These are phyloP conservation scores for Extremus antarcticus DNA, from an alignment of 495 filamentous ascomycete species.

Conservation along the genomic window DNA sequence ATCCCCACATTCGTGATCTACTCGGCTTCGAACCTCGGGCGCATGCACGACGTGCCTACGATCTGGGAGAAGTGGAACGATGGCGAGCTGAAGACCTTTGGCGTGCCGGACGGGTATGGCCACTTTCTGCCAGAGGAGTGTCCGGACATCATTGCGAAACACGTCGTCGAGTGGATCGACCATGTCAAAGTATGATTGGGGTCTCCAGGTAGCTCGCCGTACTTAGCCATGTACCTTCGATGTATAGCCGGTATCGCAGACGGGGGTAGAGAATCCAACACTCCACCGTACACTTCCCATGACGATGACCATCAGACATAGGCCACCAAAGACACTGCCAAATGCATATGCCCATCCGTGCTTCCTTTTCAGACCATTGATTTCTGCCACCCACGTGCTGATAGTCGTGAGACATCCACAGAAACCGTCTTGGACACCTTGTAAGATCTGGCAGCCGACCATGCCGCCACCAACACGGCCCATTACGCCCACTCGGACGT, in stretches of 20 bases:
- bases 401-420: slow-evolving; percentile 85
- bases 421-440: slow-evolving; percentile 81
- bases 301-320: slow-evolving; percentile 59
- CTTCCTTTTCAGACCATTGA: slow-evolving; percentile 52
- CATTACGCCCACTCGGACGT: slow-evolving; percentile 33
- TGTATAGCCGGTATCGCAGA: slow-evolving; percentile 33
- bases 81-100: slow-evolving; percentile 23
- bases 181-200: not conserved
- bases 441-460: slow-evolving; percentile 64
- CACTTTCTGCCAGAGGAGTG: slow-evolving; percentile 45
- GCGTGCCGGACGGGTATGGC: slow-evolving; percentile 34
- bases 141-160: slow-evolving; percentile 29
- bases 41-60: slow-evolving; percentile 33
- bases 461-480: slow-evolving; percentile 36
- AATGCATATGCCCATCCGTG: slow-evolving; percentile 69
- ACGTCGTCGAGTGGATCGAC: slow-evolving; percentile 8
- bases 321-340: slow-evolving; percentile 50
- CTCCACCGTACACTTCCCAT: slow-evolving; percentile 77
- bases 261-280: slow-evolving; percentile 43
- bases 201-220: too few relatives aligned
- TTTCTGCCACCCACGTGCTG: slow-evolving; percentile 82
- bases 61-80: slow-evolving; percentile 40
- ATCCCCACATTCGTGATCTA: slow-evolving; percentile 35
- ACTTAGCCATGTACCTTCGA: slow-evolving; percentile 12
- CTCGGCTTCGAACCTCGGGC: slow-evolving; percentile 35